Evolutionary conservation across 192 early-diverging fungal species (phyloP).

Genomic region (Coemansia sp.): DNA sequence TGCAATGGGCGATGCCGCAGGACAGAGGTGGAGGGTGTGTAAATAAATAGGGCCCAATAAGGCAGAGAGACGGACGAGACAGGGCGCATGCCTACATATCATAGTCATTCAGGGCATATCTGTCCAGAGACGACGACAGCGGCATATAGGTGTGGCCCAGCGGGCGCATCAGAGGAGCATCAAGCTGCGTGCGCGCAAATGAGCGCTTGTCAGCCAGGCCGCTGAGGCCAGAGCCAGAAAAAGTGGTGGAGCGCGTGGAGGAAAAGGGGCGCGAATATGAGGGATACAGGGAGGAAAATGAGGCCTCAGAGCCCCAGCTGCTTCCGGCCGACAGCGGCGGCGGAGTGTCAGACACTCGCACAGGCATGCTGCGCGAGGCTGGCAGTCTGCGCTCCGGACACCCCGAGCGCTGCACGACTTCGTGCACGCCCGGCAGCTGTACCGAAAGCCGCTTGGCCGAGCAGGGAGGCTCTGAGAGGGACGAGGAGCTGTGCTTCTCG

Average conservation of each 20-base stretch:
- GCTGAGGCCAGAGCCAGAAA: conserved; percentile 12
- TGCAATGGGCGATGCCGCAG: not conserved
- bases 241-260: conserved; percentile 38
- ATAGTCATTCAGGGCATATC: conserved; percentile 44
- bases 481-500: conserved; percentile 42
- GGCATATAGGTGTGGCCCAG: conserved; percentile 28
- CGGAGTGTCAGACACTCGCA: conserved; percentile 17
- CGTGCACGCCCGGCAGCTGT: conserved; percentile 8
- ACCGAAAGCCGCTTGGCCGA: conserved; percentile 2
- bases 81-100: conserved; percentile 10
- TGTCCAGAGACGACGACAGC: conserved; percentile 24
- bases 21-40: not conserved
- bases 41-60: not conserved
- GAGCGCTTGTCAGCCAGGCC: conserved; percentile 5
- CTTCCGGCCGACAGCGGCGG: conserved; percentile 37
- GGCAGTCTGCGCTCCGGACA: conserved; percentile 6
- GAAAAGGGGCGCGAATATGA: conserved; percentile 45
- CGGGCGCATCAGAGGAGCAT: conserved; percentile 31
- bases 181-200: conserved; percentile 29
- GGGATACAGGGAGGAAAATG: conserved; percentile 16
- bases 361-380: conserved; percentile 17
- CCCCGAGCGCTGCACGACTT: conserved; percentile 12
- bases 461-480: conserved; percentile 10
- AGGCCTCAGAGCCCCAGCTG: conserved; percentile 42
- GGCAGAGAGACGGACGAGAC: conserved; percentile 2